Evolutionary conservation across 2,329 filamentous ascomycete species (phyloP), one percentile per base, ranked within the genome.

Genomic region (Clonostachys byssicola): DNA sequence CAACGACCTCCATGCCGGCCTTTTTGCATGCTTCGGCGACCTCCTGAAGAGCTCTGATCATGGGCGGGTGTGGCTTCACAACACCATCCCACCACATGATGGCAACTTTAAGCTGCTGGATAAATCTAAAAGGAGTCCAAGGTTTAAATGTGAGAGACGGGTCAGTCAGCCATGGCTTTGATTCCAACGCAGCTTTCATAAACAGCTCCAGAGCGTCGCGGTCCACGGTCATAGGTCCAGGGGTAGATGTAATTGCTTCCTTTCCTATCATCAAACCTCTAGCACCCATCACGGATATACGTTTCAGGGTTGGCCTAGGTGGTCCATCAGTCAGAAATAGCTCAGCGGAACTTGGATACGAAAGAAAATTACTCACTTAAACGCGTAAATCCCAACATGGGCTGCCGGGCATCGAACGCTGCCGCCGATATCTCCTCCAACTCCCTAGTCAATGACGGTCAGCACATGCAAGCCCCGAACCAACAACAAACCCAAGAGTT

Each of bases 71-170:
- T 2, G 80, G 80, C 52, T 69, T 73, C 0, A 85, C 78, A 12
- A 85, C 70, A 0, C 74, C 78, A 49, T 86, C 81, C 60, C 80
- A 71, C 69, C 76, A 75, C 42, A 83, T 62, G 2, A 83, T 71
- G 0, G 74, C 85, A n/a, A 88, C 68, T 54, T 77, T 81, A 7
- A 86, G 62, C 50, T 76, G 81, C 48, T 54, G 55, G 9, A 46
- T 53, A 18, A 64, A 63, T 1, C 44, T 60, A 43, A 60, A 61
- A 51, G 45, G 65, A 35, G 47, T 71, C 64, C 44, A 75, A 54
- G 54, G 51, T 18, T 58, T 64, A 30, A 50, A 56, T 2, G 55
- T 59, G 1, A 68, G 50, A 1, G 60, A 55, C 2, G 65, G 64
- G 9, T 68, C 65, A 0, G 55, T 46, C 5, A 55, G 52, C 65